phyloP scores from a whole-genome alignment of 2,329 filamentous ascomycete species.

The Karstenula rhodostoma region DNA sequence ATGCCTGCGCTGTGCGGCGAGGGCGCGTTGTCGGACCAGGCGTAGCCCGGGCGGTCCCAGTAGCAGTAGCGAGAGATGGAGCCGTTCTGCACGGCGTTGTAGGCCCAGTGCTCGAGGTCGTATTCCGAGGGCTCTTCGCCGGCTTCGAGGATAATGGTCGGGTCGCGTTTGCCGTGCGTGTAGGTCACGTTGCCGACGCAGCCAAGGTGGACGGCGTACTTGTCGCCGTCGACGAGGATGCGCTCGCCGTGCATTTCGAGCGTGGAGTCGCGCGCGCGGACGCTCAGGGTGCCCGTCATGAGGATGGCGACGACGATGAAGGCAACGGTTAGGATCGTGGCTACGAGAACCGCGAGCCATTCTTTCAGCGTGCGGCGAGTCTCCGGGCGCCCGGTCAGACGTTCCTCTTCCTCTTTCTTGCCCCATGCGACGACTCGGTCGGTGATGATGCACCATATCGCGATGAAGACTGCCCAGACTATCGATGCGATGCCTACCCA shows the following conservation, averaged over 20 bases:
- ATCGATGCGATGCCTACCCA: constrained; percentile 91
- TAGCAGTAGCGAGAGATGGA: constrained; percentile 92
- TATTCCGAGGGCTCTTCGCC: constrained; percentile 82
- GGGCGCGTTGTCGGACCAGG: constrained; percentile 89
- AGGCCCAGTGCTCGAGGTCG: constrained; percentile 80
- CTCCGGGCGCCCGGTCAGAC: constrained; percentile 88
- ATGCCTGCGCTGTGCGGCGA: constrained; percentile 94
- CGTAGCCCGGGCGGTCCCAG: constrained; percentile 89
- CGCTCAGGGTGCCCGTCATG: constrained; percentile 78
- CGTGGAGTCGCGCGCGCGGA: constrained; percentile 81
- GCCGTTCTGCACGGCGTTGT: constrained; percentile 77
- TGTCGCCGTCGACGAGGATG: constrained; percentile 81
- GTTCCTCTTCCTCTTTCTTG: constrained; percentile 90
- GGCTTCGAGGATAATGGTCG: constrained; percentile 86
- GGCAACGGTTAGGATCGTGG: constrained; percentile 74
- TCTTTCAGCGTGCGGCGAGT: constrained; percentile 81
- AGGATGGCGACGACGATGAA: constrained; percentile 75
- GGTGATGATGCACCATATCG: constrained; percentile 78
- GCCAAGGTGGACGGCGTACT: constrained; percentile 86
- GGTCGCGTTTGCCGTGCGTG: constrained; percentile 63
- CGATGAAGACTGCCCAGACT: constrained; percentile 81
- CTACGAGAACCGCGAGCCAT: constrained; percentile 81
- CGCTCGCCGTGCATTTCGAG: constrained; percentile 76
- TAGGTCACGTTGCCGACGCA: constrained; percentile 77
- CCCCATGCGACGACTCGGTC: constrained; percentile 90